Conservation (phyloP, 176 grass and related monocot genomes). For the Carex cristatella region DNA sequence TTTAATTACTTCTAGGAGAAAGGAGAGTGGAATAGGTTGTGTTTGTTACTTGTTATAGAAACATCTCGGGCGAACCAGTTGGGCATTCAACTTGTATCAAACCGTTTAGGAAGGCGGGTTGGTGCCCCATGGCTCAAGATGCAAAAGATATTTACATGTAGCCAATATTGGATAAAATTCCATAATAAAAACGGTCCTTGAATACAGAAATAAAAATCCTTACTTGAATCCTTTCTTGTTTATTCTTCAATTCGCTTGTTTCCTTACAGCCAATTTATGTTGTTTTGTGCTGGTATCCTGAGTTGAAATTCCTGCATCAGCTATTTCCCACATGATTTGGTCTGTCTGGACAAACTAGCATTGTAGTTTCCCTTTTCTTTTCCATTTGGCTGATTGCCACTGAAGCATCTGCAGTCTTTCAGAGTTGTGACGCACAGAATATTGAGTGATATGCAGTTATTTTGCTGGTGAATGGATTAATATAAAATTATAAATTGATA, state of each 20-base stretch:
- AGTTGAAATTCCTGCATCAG: neutral
- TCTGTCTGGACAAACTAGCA: neutral
- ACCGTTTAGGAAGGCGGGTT: neutral
- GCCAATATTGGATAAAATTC: neutral
- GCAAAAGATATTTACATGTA: slow-evolving; percentile 3
- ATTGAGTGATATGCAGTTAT: no score
- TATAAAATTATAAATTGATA: no score
- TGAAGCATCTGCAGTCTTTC: no score
- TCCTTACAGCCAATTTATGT: neutral
- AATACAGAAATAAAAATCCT: neutral
- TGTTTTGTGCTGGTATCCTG: neutral
- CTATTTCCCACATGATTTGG: neutral
- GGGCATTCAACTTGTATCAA: slow-evolving; percentile 8
- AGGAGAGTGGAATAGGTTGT: neutral
- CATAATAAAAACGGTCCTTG: neutral
- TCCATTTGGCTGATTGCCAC: neutral
- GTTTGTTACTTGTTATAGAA: slow-evolving; percentile 9
- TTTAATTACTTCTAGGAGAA: slow-evolving; percentile 2
- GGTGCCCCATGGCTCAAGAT: neutral
- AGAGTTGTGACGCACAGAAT: no score
- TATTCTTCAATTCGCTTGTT: neutral
- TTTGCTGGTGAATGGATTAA: no score
- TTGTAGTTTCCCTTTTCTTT: neutral
- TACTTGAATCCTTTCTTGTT: neutral
- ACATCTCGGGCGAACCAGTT: neutral